Evolutionary conservation across 2,329 filamentous ascomycete species (phyloP).

Genomic region (Fusarium redolens): DNA sequence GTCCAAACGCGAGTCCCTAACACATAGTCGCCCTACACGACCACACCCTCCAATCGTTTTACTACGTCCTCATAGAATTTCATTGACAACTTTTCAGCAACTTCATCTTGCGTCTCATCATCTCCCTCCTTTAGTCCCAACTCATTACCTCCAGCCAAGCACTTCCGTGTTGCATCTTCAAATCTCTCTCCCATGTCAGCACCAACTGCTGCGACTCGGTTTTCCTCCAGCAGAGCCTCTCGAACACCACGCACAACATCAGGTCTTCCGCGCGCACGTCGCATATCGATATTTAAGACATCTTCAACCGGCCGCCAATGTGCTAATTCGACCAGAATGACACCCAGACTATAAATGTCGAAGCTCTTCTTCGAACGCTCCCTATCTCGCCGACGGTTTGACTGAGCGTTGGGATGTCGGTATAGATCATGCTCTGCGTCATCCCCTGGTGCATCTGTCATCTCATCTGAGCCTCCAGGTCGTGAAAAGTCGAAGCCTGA

Average conservation of each 20-base stretch:
- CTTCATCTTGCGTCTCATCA: conserved; percentile 55
- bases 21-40: conserved; percentile 42
- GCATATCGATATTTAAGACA: conserved; percentile 55
- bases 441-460: conserved; percentile 61
- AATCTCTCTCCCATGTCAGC: conserved; percentile 55
- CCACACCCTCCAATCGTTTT: conserved; percentile 53
- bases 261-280: conserved; percentile 49
- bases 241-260: conserved; percentile 53
- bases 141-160: conserved; percentile 51
- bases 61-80: conserved; percentile 59
- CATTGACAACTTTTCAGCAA: conserved; percentile 54
- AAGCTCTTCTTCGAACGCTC: conserved; percentile 60
- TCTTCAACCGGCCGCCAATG: conserved; percentile 61
- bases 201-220: conserved; percentile 49
- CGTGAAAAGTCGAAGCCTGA: conserved; percentile 67
- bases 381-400: conserved; percentile 47
- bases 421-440: conserved; percentile 61
- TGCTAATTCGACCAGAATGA: conserved; percentile 65
- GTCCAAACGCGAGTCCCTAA: neutral
- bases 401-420: conserved; percentile 59
- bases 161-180: conserved; percentile 52
- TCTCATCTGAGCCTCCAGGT: conserved; percentile 61
- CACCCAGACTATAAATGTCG: conserved; percentile 64
- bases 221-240: conserved; percentile 46
- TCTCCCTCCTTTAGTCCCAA: conserved; percentile 52